Evolutionary conservation across 2,329 filamentous ascomycete species (phyloP).

Genomic region (Penicillium sp.): DNA sequence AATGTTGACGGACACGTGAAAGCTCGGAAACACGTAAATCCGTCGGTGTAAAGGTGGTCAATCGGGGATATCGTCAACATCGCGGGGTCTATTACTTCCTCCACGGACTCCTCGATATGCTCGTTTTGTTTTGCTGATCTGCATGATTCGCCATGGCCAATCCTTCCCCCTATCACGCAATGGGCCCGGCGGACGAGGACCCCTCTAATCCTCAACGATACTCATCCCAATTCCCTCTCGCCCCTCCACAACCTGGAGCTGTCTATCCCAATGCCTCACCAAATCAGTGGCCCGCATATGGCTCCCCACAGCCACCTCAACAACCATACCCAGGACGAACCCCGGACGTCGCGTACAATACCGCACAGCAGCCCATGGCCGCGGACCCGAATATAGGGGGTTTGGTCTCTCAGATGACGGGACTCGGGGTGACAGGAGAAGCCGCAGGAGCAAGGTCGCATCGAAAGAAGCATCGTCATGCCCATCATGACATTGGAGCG

Average conservation of each 20-base stretch:
- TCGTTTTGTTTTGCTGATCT: constrained; percentile 6
- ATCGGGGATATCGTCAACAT: constrained; percentile 29
- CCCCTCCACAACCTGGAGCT: constrained; percentile 40
- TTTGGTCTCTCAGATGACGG: constrained; percentile 68
- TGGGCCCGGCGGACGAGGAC: constrained; percentile 49
- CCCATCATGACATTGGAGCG: constrained; percentile 78
- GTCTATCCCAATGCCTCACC: constrained; percentile 36
- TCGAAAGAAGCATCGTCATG: constrained; percentile 94
- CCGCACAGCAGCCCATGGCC: constrained; percentile 27
- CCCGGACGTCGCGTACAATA: constrained; percentile 30
- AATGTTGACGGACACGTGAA: constrained; percentile 19
- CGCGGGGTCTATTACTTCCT: constrained; percentile 8
- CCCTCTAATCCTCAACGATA: constrained; percentile 51
- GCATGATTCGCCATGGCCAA: constrained; percentile 44
- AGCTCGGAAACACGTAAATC: constrained; percentile 31
- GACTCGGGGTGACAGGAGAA: constrained; percentile 65
- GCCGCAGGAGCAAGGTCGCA: constrained; percentile 43
- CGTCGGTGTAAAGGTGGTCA: constrained; percentile 37
- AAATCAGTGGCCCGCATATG: constrained; percentile 34
- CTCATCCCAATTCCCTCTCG: constrained; percentile 42
- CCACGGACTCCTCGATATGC: constrained; percentile 6
- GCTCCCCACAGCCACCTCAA: constrained; percentile 21
- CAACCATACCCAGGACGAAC: constrained; percentile 25
- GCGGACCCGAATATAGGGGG: constrained; percentile 39
- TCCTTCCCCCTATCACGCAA: constrained; percentile 42